phyloP scores from a whole-genome alignment of 2,329 filamentous ascomycete genomes.

The Drechslera avenae region DNA sequence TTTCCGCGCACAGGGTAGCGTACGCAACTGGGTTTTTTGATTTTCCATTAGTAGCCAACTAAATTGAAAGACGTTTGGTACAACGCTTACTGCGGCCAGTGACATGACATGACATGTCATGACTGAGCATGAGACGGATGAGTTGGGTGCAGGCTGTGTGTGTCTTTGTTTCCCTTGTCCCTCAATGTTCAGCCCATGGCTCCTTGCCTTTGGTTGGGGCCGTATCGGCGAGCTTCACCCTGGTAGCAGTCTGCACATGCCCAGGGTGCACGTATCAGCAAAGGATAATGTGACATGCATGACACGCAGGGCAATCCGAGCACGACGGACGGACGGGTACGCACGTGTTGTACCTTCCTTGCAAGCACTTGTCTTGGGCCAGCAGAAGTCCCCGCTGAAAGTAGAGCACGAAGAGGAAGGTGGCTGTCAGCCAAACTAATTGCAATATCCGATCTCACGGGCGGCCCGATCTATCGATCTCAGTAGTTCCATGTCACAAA shows the following conservation, averaged over 20 bases:
- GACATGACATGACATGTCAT: too few relatives aligned
- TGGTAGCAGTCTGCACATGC: neutral
- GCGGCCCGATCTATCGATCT: neutral
- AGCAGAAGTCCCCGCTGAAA: too few relatives aligned
- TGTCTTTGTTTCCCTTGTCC: neutral
- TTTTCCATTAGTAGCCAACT: slow-evolving; percentile 9
- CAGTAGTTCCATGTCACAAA: neutral
- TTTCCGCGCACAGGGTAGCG: slow-evolving; percentile 11
- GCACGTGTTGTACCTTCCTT: slow-evolving; percentile 11
- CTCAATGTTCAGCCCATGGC: slow-evolving; percentile 2
- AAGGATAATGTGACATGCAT: neutral
- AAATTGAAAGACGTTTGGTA: slow-evolving; percentile 23
- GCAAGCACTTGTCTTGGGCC: too few relatives aligned
- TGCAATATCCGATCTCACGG: too few relatives aligned
- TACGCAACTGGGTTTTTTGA: slow-evolving; percentile 12
- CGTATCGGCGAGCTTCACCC: neutral
- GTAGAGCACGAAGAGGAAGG: neutral
- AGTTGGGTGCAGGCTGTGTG: too few relatives aligned
- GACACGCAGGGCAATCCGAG: slow-evolving; percentile 5
- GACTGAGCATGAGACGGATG: too few relatives aligned
- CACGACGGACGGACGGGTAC: slow-evolving; percentile 7
- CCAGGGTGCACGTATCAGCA: neutral
- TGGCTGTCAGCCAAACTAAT: neutral
- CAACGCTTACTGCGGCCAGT: slow-evolving; percentile 4
- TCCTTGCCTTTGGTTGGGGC: neutral